Percentiles rank a stretch among this genome's conserved stretches.
These are phyloP conservation scores for Ampelomyces quisqualis DNA, from an alignment of 2,329 filamentous ascomycete genomes.

Conservation along the genomic window DNA sequence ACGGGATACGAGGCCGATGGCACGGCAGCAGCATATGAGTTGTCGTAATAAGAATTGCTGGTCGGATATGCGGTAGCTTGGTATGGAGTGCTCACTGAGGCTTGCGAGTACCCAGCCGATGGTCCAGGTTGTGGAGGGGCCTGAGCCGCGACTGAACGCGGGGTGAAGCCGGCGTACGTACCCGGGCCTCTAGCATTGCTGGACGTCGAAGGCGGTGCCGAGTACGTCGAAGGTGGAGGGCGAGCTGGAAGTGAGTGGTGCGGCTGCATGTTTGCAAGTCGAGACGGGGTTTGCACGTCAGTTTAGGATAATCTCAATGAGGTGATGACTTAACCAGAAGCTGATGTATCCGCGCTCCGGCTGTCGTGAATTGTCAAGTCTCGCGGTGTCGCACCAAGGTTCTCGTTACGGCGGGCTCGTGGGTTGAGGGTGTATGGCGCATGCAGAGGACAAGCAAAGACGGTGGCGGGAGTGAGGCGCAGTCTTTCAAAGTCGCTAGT, in stretches of 20 bases:
- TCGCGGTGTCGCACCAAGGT: no score
- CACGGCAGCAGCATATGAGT: conserved; percentile 55
- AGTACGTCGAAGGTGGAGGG: conserved; percentile 62
- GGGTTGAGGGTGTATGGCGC: no score
- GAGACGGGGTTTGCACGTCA: conserved; percentile 12
- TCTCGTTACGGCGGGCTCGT: no score
- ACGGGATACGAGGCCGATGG: conserved; percentile 23
- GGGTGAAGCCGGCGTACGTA: conserved; percentile 59
- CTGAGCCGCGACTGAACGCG: conserved; percentile 55
- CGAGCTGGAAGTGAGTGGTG: conserved; percentile 72
- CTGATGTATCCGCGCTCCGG: conserved; percentile 10
- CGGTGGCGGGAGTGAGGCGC: background rate
- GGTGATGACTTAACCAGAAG: conserved; percentile 27
- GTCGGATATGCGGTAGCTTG: conserved; percentile 63
- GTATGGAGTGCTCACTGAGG: conserved; percentile 46
- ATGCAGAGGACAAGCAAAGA: no score
- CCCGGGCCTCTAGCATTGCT: conserved; percentile 29
- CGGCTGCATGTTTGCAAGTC: conserved; percentile 38
- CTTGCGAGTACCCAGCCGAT: conserved; percentile 42
- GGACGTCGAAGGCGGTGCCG: conserved; percentile 62
- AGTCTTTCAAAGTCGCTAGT: no score
- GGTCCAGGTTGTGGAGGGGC: conserved; percentile 41
- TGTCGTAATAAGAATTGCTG: no score
- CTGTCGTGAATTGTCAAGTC: conserved; percentile 6
- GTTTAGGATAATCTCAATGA: conserved; percentile 17